Base-by-base conservation (phyloP, 768 basidiomycete species). In the Mycena pura region DNA sequence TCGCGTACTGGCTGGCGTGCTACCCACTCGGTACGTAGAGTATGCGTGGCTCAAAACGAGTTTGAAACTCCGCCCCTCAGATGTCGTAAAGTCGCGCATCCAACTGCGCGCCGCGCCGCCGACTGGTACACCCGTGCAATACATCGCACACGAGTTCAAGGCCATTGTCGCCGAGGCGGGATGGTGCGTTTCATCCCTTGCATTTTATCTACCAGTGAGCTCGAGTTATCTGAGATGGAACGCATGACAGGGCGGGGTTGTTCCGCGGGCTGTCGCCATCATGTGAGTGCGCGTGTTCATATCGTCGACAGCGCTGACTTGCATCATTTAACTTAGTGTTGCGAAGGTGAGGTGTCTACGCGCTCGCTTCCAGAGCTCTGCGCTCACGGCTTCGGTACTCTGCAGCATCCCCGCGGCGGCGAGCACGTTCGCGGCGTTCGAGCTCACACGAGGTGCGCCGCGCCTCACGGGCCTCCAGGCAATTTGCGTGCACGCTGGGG, bases 1-100 rank as follows among this genome's bases (percentile, higher is more conserved):
- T 96, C 36, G 88, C 88, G 1, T 98, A 99, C 70, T 99, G 97
- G 97, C 80, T 97, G 2, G 85, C 93, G 1, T 95, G 90, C 70
- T 98, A 96, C 73, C 96, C 95, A 0, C 79, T 96, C 6, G 91
- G 90, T 90, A 48, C 8, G 72, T 56, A 15, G 6, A 13, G 9
- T 51, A 38, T 38, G 14, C 5, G 21, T 53, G 48, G 36, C 9
- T 39, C 49, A 32, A 22, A 11, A 21, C 41, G 10, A 15, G 17
- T 25, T 48, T 39, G n/a, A n/a, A 15, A 22, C 27, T 24, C 17
- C 32, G 27, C 46, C 46, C 24, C 7, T 19, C 21, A 91, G 95
- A 98, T 64, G 92, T 97, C 5, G 85, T 96, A 29, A 98, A 98
- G 77, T 95, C 93, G 5, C 87, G 94, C 32, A 81, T 97, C 10